Percentiles rank a stretch among this genome's conserved stretches.
These are phyloP conservation scores for Magnusiomyces sp. DNA, from an alignment of 1,139 yeast genomes.

Conservation along the genomic window DNA sequence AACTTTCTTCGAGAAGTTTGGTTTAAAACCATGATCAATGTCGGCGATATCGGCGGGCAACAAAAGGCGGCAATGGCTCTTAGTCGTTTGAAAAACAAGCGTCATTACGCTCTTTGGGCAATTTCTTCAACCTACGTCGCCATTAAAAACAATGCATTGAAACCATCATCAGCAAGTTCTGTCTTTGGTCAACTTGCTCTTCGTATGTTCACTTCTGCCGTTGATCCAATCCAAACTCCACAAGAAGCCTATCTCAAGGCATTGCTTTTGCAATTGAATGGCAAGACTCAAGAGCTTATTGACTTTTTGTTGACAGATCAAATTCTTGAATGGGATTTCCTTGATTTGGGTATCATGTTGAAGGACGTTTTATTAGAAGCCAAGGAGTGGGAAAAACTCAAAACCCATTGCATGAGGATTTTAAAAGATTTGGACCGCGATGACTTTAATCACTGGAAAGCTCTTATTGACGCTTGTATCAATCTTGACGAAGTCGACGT, in stretches of 20 bases:
- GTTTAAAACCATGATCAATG: conserved; percentile 28
- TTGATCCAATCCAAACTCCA: conserved; percentile 39
- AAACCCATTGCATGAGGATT: conserved; percentile 24
- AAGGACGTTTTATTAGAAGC: conserved; percentile 38
- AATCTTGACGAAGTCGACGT: conserved; percentile 26
- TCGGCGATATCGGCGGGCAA: conserved; percentile 27
- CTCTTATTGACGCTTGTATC: conserved; percentile 39
- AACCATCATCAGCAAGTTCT: conserved; percentile 18
- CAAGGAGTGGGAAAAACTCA: conserved; percentile 39
- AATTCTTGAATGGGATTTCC: conserved; percentile 38
- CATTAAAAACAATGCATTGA: too few species aligned
- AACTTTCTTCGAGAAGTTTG: conserved; percentile 24
- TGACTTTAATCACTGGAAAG: conserved; percentile 33
- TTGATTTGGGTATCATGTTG: conserved; percentile 50
- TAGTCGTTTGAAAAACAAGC: conserved; percentile 17
- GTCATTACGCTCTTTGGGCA: conserved; percentile 40
- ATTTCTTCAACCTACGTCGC: conserved; percentile 20
- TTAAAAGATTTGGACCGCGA: conserved; percentile 24
- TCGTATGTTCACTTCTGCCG: conserved; percentile 39
- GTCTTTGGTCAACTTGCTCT: conserved; percentile 47
- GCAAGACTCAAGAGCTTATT: conserved; percentile 30
- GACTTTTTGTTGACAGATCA: conserved; percentile 29
- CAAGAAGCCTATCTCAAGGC: conserved; percentile 56
- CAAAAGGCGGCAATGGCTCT: conserved; percentile 31
- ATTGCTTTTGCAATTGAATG: conserved; percentile 36